phyloP scores from a whole-genome alignment of 257 asterid species.

The Solanum clarkiae region DNA sequence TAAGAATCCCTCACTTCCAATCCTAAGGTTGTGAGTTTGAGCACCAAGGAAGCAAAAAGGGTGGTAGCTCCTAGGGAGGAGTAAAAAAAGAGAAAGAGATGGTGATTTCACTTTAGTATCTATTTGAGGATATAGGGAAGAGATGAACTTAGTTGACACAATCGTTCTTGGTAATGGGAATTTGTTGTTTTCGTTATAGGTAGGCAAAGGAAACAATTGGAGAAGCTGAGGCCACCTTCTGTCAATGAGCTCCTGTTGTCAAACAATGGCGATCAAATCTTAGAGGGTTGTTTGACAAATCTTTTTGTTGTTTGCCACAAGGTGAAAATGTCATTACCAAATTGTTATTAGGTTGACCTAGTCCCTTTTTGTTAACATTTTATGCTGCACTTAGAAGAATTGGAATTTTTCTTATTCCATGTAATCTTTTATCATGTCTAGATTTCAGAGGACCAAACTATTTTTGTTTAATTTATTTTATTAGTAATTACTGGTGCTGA shows the following conservation, averaged over 20 bases:
- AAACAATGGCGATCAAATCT: slow-evolving; percentile 63
- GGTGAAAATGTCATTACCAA: slow-evolving; percentile 20
- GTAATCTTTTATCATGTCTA: neutral
- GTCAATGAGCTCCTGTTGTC: slow-evolving; percentile 71
- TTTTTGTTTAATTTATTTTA: neutral
- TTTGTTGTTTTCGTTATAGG: slow-evolving; percentile 12
- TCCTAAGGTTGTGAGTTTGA: neutral
- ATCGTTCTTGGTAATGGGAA: slow-evolving; percentile 3
- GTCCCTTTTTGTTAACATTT: neutral
- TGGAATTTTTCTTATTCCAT: neutral
- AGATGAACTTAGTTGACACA: neutral
- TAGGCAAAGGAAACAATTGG: slow-evolving; percentile 75
- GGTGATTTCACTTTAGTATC: neutral
- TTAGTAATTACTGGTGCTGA: neutral
- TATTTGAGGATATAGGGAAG: neutral
- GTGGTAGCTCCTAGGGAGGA: neutral
- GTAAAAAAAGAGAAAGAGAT: neutral
- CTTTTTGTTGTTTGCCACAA: slow-evolving; percentile 59
- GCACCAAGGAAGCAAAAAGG: neutral
- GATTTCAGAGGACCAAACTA: neutral
- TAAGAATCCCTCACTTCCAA: neutral
- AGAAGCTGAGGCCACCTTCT: slow-evolving; percentile 83
- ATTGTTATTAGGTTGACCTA: neutral
- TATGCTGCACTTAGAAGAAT: neutral
- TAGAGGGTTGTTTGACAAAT: slow-evolving; percentile 84